These are phyloP conservation scores for Madurella fahalii DNA, from an alignment of 2,329 filamentous ascomycete genomes.

Conservation along the genomic window DNA sequence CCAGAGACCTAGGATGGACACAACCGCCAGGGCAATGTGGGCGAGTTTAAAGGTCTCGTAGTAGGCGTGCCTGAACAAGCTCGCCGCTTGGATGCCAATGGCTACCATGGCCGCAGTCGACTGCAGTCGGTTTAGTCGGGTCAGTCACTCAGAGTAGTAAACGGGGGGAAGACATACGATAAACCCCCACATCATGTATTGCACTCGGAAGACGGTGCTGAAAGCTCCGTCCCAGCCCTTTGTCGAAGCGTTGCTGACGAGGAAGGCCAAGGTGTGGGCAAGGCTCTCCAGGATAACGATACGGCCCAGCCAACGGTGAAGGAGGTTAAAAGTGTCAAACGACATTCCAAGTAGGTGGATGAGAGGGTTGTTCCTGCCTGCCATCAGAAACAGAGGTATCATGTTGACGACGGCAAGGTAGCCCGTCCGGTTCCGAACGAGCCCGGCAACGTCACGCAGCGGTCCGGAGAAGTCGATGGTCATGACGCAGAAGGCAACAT, in stretches of 20 bases:
- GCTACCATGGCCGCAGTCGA: conserved; percentile 56
- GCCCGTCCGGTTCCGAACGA: conserved; percentile 65
- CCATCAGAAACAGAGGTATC: conserved; percentile 70
- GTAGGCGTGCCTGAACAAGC: conserved; percentile 69
- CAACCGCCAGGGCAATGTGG: conserved; percentile 61
- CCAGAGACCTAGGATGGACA: conserved; percentile 61
- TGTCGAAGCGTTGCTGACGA: conserved; percentile 38
- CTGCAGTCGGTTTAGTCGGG: conserved; percentile 34
- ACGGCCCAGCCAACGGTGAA: conserved; percentile 76
- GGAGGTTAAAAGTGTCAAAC: conserved; percentile 78
- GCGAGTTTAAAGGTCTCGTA: conserved; percentile 74
- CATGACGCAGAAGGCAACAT: conserved; percentile 71
- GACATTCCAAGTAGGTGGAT: conserved; percentile 68
- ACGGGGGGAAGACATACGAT: conserved; percentile 46
- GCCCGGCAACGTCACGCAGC: conserved; percentile 41
- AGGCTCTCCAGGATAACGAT: conserved; percentile 68
- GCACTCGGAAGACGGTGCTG: conserved; percentile 31
- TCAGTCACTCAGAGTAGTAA: not conserved
- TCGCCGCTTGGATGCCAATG: conserved; percentile 65
- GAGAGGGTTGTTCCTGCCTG: conserved; percentile 73
- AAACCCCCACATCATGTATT: conserved; percentile 58
- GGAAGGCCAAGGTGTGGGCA: conserved; percentile 60
- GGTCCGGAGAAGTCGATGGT: conserved; percentile 56
- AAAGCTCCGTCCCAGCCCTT: conserved; percentile 49
- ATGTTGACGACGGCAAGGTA: conserved; percentile 71